Evolutionary conservation across 2,329 filamentous ascomycete genomes (phyloP).

Genomic region (Fusarium sambucinum): DNA sequence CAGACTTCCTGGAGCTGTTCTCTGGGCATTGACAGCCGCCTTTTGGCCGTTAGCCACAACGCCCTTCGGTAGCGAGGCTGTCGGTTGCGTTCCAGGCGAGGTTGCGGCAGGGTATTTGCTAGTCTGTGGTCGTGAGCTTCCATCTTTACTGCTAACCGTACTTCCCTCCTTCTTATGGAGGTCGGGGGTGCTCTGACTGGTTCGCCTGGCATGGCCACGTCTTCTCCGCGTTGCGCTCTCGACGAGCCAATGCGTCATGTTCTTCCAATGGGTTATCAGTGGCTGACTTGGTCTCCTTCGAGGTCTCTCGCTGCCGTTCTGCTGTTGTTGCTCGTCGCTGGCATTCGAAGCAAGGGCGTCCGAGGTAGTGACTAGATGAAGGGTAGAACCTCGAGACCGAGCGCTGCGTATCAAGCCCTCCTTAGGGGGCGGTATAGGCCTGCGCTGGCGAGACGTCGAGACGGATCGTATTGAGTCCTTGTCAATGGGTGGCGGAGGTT

Average conservation of each 20-base stretch:
- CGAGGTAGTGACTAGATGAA: constrained; percentile 82
- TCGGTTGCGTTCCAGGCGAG: constrained; percentile 53
- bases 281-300: constrained; percentile 69
- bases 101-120: constrained; percentile 65
- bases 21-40: constrained; percentile 35
- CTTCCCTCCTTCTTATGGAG: constrained; percentile 64
- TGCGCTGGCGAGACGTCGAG: constrained; percentile 81
- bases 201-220: constrained; percentile 61
- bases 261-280: constrained; percentile 71
- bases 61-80: constrained; percentile 62
- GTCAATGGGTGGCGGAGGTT: constrained; percentile 79
- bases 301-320: constrained; percentile 58
- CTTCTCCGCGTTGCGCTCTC: constrained; percentile 69
- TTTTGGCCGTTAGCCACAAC: constrained; percentile 65
- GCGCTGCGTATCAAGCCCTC: constrained; percentile 77
- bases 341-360: constrained; percentile 60
- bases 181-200: constrained; percentile 71
- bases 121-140: constrained; percentile 70
- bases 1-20: constrained; percentile 42
- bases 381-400: constrained; percentile 82
- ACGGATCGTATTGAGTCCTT: constrained; percentile 81
- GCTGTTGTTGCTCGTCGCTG: constrained; percentile 47
- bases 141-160: constrained; percentile 62
- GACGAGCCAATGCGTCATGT: constrained; percentile 73
- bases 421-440: constrained; percentile 85